Evolutionary conservation across 2,329 filamentous ascomycete species (phyloP).

Genomic region (Curvularia verruculosa): DNA sequence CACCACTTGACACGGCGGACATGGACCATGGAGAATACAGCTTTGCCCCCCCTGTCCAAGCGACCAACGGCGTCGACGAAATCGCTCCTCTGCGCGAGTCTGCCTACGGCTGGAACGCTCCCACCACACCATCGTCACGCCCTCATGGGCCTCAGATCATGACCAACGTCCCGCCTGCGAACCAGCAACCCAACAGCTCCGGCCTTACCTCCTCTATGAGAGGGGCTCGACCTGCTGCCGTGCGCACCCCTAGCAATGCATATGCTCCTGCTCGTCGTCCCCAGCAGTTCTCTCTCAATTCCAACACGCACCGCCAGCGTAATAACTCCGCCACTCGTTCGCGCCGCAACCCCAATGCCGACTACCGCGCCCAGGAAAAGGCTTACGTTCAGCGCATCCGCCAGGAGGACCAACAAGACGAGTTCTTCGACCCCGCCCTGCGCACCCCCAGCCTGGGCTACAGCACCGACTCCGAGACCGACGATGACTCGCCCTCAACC

Average conservation of each 20-base stretch:
- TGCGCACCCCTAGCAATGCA: conserved; percentile 57
- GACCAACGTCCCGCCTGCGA: conserved; percentile 35
- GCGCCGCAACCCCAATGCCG: conserved; percentile 69
- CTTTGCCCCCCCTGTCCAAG: conserved; percentile 48
- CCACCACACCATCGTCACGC: conserved; percentile 27
- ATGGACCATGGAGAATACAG: conserved; percentile 46
- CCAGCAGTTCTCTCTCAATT: conserved; percentile 55
- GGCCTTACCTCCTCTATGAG: conserved; percentile 29
- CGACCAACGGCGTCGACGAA: conserved; percentile 42
- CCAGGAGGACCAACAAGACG: conserved; percentile 71
- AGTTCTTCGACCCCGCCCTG: conserved; percentile 73
- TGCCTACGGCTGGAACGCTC: conserved; percentile 33
- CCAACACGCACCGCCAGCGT: conserved; percentile 56
- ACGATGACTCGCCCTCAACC: conserved; percentile 87
- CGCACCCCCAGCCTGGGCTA: conserved; percentile 72
- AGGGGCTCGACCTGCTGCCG: conserved; percentile 49
- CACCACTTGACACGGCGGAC: conserved; percentile 54
- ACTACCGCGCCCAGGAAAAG: conserved; percentile 85
- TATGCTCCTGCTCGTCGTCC: conserved; percentile 58
- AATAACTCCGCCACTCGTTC: conserved; percentile 63
- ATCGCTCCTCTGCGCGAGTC: conserved; percentile 39
- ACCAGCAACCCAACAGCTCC: conserved; percentile 38
- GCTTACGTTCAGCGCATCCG: conserved; percentile 92
- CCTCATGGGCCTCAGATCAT: conserved; percentile 34
- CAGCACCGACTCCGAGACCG: conserved; percentile 78